phyloP scores from a whole-genome alignment of 2,329 filamentous ascomycete species.

The Fusarium albidum region DNA sequence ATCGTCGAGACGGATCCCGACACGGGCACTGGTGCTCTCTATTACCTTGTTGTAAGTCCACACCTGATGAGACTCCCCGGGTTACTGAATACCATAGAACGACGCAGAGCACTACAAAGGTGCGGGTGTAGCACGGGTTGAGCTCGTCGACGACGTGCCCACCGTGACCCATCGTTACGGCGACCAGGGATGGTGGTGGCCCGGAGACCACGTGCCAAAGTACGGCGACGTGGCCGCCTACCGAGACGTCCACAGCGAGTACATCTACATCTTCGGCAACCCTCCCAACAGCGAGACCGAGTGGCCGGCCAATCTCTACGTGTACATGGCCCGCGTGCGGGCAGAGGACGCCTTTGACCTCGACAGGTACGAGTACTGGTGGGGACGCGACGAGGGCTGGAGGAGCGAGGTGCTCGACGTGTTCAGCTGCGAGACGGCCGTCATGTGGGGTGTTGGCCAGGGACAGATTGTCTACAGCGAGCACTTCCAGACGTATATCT shows the following conservation, averaged over 20 bases:
- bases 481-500: slow-evolving; percentile 46
- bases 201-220: slow-evolving; percentile 38
- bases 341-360: slow-evolving; percentile 48
- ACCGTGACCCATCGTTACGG: slow-evolving; percentile 45
- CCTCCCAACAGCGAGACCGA: slow-evolving; percentile 43
- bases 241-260: slow-evolving; percentile 48
- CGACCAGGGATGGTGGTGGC: slow-evolving; percentile 47
- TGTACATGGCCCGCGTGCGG: slow-evolving; percentile 48
- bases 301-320: slow-evolving; percentile 39
- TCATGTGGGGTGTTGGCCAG: slow-evolving; percentile 49
- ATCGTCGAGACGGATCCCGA: slow-evolving; percentile 45
- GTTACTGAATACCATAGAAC: too few relatives aligned
- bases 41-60: slow-evolving; percentile 49
- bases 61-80: too few relatives aligned
- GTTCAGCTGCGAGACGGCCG: slow-evolving; percentile 48
- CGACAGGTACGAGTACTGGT: slow-evolving; percentile 51
- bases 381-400: slow-evolving; percentile 49
- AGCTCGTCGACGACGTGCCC: slow-evolving; percentile 44
- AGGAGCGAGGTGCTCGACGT: slow-evolving; percentile 41
- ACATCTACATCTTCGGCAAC: slow-evolving; percentile 50
- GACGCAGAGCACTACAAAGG: slow-evolving; percentile 45
- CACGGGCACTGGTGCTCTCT: slow-evolving; percentile 43
- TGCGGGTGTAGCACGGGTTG: slow-evolving; percentile 47
- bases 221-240: slow-evolving; percentile 51
- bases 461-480: slow-evolving; percentile 49